These are phyloP conservation scores for Blastocystis sp. DNA, from an alignment of 352 stramenopile species.

Conservation along the genomic window DNA sequence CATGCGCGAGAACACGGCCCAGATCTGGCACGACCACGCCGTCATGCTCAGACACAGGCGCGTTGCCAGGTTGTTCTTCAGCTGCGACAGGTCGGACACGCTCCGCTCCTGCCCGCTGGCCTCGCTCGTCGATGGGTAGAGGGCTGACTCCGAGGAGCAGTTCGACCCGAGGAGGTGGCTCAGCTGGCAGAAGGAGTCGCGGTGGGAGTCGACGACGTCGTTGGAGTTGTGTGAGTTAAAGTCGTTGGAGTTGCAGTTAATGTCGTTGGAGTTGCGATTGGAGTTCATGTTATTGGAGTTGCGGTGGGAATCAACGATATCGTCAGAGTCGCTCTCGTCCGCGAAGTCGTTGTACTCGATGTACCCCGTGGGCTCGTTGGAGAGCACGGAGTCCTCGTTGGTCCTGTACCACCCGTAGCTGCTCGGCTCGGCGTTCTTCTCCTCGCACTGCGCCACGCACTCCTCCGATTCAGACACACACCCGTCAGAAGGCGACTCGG, in stretches of 20 bases:
- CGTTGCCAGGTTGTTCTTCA: slow-evolving; percentile 43
- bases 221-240: too few species aligned
- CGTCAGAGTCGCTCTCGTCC: not conserved
- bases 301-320: not conserved
- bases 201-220: not conserved
- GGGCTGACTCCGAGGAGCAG: not conserved
- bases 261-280: too few species aligned
- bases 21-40: slow-evolving; percentile 53
- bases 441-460: not conserved
- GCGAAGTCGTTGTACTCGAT: slow-evolving; percentile 19
- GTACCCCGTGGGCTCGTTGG: not conserved
- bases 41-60: slow-evolving; percentile 50
- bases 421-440: not conserved
- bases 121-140: not conserved
- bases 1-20: not conserved
- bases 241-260: too few species aligned
- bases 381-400: not conserved
- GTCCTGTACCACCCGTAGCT: not conserved
- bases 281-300: too few species aligned
- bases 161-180: not conserved
- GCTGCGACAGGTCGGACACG: not conserved
- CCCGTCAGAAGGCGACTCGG: not conserved
- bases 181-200: not conserved
- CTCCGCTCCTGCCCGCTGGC: not conserved
- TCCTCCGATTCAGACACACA: not conserved